Conservation (phyloP, 78 protist genomes). For the Cyanophora paradoxa region DNA sequence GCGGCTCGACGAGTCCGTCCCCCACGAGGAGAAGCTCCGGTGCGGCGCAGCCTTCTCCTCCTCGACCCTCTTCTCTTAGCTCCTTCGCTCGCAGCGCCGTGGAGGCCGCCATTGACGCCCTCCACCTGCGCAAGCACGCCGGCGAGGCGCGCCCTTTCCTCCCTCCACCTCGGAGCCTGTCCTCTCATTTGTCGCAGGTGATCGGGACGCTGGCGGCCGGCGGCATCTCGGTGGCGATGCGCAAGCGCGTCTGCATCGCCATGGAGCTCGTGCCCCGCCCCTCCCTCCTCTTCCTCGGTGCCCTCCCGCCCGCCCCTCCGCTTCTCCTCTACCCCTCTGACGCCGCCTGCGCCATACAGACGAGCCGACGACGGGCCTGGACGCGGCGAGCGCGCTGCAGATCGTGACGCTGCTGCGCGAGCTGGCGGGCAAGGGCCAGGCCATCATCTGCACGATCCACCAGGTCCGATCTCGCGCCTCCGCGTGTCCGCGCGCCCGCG, state of each 20-base stretch:
- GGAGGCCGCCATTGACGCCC: not conserved
- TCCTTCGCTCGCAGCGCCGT: not conserved
- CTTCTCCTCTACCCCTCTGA: no score
- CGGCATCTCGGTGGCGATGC: not conserved
- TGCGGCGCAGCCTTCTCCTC: no score
- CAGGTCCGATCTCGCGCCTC: no score
- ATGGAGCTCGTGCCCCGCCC: not conserved
- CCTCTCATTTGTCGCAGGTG: no score
- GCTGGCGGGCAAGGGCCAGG: not conserved
- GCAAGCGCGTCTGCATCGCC: not conserved
- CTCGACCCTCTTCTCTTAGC: no score
- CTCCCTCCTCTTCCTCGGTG: not conserved
- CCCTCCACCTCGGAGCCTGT: no score
- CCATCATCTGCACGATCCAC: conserved; percentile 36
- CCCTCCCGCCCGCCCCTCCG: no score
- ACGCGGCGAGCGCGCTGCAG: not conserved
- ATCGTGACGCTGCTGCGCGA: not conserved
- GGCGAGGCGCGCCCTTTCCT: no score
- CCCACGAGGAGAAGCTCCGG: not conserved
- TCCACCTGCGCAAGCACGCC: conserved; percentile 4
- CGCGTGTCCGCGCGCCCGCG: no score
- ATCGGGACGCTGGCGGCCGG: not conserved
- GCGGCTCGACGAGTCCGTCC: not conserved
- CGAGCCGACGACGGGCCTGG: not conserved
- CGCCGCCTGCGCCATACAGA: no score